Evolutionary conservation across 2,329 filamentous ascomycete species (phyloP), one percentile per base, ranked within the genome.

Genomic region (Cladophialophora psammophila): DNA sequence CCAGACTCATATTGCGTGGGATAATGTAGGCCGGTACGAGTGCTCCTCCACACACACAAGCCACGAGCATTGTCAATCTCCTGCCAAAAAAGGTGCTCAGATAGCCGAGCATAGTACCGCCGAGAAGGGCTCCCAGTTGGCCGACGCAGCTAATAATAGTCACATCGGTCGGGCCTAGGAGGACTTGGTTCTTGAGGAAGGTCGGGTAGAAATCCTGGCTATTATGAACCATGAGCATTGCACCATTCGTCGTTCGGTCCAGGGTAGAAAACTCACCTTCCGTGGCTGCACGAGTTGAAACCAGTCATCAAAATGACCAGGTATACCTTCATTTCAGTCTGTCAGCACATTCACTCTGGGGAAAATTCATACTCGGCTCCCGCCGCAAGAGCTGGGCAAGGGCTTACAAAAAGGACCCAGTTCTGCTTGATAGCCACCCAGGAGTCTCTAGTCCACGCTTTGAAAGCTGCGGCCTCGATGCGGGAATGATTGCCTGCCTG

Each of bases 181-280:
- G 72, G n/a, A 75, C 72, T 63, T 80, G 76, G 40, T 78, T 74
- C 63, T 77, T 78, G 5, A 81, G 71, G 56, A 80, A 78, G 0
- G 79, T 80, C 36, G 79, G 78, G 67, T 80, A 81, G 8, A 81
- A 74, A 68, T 81, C 80, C 59, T 79, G 76, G 48, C 69, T 73
- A 34, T 52, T 18, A 31, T 20, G 20, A 12, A 9, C 10, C 45
- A 12, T 50, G 15, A 31, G 45, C 20, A 50, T 50, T 50, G 5
- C 2, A 26, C 45, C 20, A 4, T 3, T 31, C 18, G 13, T 31
- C 20, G 8, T 26, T 18, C 20, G 42, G 6, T n/a, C 6, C 18
- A 48, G 42, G 42, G 15, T 3, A 48, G n/a, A 9, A 9, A 13
- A 26, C 56, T 60, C 34, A 65, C 62, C 18, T 42, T 7, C 78